Evolutionary conservation across 148 eudicot species (phyloP).

Genomic region (Dianthus caryophyllus): DNA sequence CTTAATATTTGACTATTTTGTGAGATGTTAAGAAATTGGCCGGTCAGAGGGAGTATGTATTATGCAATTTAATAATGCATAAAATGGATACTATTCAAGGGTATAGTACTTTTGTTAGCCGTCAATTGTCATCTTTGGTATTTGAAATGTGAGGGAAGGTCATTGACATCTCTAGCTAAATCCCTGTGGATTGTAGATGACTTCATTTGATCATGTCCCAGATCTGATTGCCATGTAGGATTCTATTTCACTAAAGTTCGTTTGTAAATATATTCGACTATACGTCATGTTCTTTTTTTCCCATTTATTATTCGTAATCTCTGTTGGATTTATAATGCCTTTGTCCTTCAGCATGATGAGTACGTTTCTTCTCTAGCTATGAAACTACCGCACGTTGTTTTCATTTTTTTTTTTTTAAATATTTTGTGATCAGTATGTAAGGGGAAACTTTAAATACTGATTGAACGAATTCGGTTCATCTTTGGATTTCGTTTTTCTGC

Average conservation of each 20-base stretch:
- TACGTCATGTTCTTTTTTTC: neutral
- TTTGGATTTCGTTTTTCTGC: slow-evolving; percentile 7
- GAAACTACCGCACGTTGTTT: neutral
- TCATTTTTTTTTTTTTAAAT: neutral
- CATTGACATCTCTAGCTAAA: neutral
- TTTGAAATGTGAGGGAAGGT: neutral
- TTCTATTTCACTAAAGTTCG: neutral
- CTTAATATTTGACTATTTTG: too few species aligned
- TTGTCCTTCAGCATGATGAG: neutral
- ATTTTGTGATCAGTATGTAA: neutral
- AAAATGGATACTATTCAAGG: neutral
- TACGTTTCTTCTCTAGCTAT: neutral
- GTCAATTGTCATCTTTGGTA: slow-evolving; percentile 3
- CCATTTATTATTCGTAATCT: too few species aligned
- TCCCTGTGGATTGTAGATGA: neutral
- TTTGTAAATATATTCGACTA: neutral
- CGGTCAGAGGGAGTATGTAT: neutral
- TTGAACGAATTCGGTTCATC: neutral
- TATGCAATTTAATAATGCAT: neutral
- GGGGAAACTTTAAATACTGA: neutral
- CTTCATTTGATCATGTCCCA: neutral
- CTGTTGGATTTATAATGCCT: too few species aligned
- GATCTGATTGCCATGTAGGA: neutral
- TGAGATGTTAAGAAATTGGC: too few species aligned
- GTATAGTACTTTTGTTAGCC: neutral